Percentiles rank a stretch among this genome's conserved stretches.
Conservation (phyloP, 192 early-diverging fungal species). For the Mortierella claussenii region DNA sequence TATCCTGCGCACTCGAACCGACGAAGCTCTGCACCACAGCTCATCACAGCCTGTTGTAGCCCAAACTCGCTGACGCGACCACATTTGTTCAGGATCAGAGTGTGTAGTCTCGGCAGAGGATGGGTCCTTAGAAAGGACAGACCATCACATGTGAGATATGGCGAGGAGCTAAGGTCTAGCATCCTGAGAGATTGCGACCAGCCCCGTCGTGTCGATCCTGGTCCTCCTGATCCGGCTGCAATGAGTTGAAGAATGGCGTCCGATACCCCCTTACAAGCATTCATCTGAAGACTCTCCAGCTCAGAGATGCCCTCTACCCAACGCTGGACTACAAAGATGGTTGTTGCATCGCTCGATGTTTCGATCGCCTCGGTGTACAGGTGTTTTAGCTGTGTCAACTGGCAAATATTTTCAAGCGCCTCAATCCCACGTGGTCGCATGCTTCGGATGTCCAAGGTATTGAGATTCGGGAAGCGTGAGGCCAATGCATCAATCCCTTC, state of each 20-base stretch:
- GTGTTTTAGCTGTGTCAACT: conserved; percentile 25
- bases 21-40: conserved; percentile 15
- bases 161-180: conserved; percentile 37
- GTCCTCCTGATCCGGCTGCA: conserved; percentile 9
- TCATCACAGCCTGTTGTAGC: conserved; percentile 6
- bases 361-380: conserved; percentile 33
- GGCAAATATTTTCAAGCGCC: conserved; percentile 21
- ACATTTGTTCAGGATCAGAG: conserved; percentile 30
- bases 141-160: conserved; percentile 33
- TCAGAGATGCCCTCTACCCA: conserved; percentile 39
- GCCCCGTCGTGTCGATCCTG: conserved; percentile 11
- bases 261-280: conserved; percentile 33
- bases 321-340: conserved; percentile 15
- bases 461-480: conserved; percentile 25
- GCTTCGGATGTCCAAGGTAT: conserved; percentile 27
- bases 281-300: conserved; percentile 39
- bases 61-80: conserved; percentile 27
- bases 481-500: conserved; percentile 31
- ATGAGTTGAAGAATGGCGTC: conserved; percentile 17
- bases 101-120: conserved; percentile 26
- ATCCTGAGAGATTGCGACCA: conserved; percentile 42
- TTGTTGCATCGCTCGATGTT: conserved; percentile 12
- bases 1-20: conserved; percentile 33
- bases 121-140: conserved; percentile 2
- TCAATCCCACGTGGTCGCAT: conserved; percentile 22